Conservation (phyloP, 345 rosid species). For the Lepidium sativum region DNA sequence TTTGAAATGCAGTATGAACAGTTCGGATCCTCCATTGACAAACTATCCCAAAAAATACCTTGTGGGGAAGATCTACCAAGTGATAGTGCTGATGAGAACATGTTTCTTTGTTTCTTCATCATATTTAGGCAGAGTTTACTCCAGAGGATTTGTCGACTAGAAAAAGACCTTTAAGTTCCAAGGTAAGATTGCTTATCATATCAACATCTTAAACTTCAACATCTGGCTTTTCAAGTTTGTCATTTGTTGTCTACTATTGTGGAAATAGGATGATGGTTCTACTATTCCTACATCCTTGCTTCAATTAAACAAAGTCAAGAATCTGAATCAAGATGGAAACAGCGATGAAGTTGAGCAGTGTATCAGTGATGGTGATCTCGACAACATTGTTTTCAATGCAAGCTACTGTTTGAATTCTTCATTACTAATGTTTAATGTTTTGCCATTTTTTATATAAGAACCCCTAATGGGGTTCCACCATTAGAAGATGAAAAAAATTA, state of each 20-base stretch:
- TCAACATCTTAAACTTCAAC: neutral
- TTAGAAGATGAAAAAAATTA: too few relatives aligned
- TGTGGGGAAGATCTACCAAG: constrained; percentile 49
- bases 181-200: constrained; percentile 35
- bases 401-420: too few relatives aligned
- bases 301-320: too few relatives aligned
- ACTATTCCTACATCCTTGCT: too few relatives aligned
- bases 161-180: too few relatives aligned
- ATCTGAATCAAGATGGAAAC: too few relatives aligned
- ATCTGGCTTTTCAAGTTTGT: neutral
- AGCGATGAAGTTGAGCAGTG: too few relatives aligned
- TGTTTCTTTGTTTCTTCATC: constrained; percentile 13
- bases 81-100: constrained; percentile 29
- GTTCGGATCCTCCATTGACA: constrained; percentile 36
- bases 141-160: constrained; percentile 68
- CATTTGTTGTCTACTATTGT: constrained; percentile 3
- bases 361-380: too few relatives aligned
- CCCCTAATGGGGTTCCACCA: too few relatives aligned
- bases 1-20: constrained; percentile 32
- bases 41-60: constrained; percentile 50
- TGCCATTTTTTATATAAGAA: too few relatives aligned
- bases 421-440: too few relatives aligned
- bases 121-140: constrained; percentile 67
- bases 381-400: too few relatives aligned
- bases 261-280: constrained; percentile 49